A percentile compares a stretch with the other conserved stretches of the same genome.
phyloP scores from a whole-genome alignment of 768 basidiomycete species.

The Piloderma croceum region DNA sequence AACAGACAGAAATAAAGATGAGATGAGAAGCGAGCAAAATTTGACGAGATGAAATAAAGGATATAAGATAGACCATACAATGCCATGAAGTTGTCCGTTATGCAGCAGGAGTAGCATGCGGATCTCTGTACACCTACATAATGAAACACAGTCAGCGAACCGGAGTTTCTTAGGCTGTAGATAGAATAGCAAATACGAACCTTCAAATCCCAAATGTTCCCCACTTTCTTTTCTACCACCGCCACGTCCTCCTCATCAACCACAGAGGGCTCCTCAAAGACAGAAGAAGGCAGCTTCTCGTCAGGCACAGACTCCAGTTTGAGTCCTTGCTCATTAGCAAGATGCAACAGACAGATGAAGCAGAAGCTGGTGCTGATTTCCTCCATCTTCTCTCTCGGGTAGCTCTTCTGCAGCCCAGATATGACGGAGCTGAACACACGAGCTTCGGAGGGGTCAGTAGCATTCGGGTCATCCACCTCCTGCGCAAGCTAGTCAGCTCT shows the following conservation, averaged over 20 bases:
- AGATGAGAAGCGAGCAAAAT: no score
- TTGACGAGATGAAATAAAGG: no score
- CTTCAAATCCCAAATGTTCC: slow-evolving; percentile 73
- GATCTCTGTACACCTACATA: slow-evolving; percentile 41
- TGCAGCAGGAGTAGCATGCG: slow-evolving; percentile 21
- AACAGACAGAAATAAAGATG: no score
- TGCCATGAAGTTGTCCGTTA: no score
- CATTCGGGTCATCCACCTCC: slow-evolving; percentile 48
- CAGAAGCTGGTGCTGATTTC: slow-evolving; percentile 99
- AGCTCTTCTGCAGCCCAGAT: slow-evolving; percentile 69
- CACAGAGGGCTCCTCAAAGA: slow-evolving; percentile 26
- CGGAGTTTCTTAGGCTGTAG: not conserved
- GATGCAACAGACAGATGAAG: slow-evolving; percentile 94
- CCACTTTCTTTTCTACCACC: slow-evolving; percentile 45
- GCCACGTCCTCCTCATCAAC: slow-evolving; percentile 34
- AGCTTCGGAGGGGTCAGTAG: slow-evolving; percentile 61
- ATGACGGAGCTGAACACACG: slow-evolving; percentile 80
- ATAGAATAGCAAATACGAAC: slow-evolving; percentile 29
- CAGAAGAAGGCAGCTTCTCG: slow-evolving; percentile 24
- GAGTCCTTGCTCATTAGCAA: slow-evolving; percentile 95
- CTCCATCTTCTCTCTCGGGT: slow-evolving; percentile 91
- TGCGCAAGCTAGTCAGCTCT: slow-evolving; percentile 17
- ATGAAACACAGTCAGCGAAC: no score
- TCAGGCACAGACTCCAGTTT: slow-evolving; percentile 57
- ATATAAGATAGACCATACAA: no score